These are phyloP conservation scores for Hericium alpestre DNA, from an alignment of 768 basidiomycete species.

Conservation along the genomic window DNA sequence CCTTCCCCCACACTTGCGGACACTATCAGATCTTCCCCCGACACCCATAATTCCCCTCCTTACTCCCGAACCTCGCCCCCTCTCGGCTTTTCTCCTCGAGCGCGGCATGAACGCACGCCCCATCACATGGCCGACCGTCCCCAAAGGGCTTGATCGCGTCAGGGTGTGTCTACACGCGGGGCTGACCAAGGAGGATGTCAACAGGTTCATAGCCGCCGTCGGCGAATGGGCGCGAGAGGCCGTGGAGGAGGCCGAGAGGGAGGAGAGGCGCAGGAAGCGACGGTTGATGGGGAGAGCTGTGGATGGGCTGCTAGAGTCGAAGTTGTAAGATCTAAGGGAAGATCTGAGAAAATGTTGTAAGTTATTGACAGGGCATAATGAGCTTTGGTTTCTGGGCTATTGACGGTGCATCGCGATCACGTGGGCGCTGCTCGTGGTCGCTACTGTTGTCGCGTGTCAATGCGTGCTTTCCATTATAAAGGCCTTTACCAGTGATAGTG, in stretches of 20 bases:
- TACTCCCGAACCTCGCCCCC: constrained; percentile 63
- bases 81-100: constrained; percentile 53
- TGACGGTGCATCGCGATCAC: too few species aligned
- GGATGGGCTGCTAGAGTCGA: not conserved
- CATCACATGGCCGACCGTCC: constrained; percentile 84
- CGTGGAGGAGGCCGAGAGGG: not conserved
- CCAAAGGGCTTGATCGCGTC: constrained; percentile 75
- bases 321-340: not conserved
- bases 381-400: too few species aligned
- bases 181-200: constrained; percentile 56
- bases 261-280: not conserved
- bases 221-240: constrained; percentile 34
- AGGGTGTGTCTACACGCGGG: constrained; percentile 81
- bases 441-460: too few species aligned
- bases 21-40: constrained; percentile 15
- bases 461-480: too few species aligned
- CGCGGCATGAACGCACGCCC: constrained; percentile 57
- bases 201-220: constrained; percentile 41
- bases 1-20: constrained; percentile 17
- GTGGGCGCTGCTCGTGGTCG: too few species aligned
- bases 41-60: constrained; percentile 83
- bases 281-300: not conserved
- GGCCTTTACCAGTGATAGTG: too few species aligned
- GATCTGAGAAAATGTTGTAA: too few species aligned
- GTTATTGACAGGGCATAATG: too few species aligned